Base-by-base conservation (phyloP, 768 basidiomycete species). In the Suillus sp. region DNA sequence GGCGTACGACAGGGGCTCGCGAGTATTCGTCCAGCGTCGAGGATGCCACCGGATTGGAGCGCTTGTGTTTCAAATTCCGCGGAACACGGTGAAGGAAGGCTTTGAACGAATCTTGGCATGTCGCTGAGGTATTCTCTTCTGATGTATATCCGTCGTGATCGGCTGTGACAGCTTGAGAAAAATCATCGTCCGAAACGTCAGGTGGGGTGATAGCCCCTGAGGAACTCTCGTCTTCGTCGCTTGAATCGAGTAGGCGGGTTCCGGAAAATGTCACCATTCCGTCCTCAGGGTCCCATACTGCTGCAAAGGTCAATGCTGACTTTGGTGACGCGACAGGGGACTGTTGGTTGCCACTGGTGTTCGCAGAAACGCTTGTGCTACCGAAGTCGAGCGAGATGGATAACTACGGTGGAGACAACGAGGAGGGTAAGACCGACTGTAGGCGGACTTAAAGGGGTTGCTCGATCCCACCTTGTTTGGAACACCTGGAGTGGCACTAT, bases 261-360 rank as follows among this genome's bases (percentile, higher is more conserved):
- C 81, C 83, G 1, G 85, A 85, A 69, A 88, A 87, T 37, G 81
- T 80, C 64, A 87, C 78, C 66, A 86, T 79, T 38, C 84, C 86
- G 7, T 85, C 81, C 1, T 82, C 80, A 2, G 83, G 81, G 63
- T 86, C 85, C 83, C 83, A 88, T 37, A 87, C 70, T 7, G 85
- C 84, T 4, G 84, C 86, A 66, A 88, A 88, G 2, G 81, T 84
- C 64, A 87, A 74, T 2, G 80, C 85, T 32, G 82, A 75, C 60
- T 83, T 81, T 5, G 86, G 84, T 20, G 85, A 84, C 7, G 85
- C 76, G 53, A 86, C 73, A 34, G 86, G 81, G 16, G 86, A 86
- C 86, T 85, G 87, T 40, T 84, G 80, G 56, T 68, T 71, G 48
- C 70, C 65, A 25, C 22, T 60, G 56, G 50, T 67, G 25, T 27